phyloP scores from a whole-genome alignment of 1,139 yeast genomes.

The Nakaseomyces kungkrabaensis region DNA sequence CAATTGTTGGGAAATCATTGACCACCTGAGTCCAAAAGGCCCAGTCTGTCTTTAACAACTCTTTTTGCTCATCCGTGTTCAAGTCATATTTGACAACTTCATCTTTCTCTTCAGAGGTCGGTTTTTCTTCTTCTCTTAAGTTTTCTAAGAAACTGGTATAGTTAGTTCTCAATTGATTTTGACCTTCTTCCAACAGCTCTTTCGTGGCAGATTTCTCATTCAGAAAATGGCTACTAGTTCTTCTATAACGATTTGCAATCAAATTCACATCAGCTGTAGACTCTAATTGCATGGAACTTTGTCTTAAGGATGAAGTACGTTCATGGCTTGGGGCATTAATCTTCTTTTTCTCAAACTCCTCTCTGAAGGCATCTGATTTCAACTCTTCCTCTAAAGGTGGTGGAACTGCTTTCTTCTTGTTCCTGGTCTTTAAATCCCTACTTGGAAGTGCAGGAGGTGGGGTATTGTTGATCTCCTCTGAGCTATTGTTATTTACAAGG shows the following conservation, averaged over 20 bases:
- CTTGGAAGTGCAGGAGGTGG: constrained; percentile 1
- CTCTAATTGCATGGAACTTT: constrained; percentile 12
- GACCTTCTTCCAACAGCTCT: constrained; percentile 50
- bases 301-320: constrained; percentile 8
- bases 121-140: constrained; percentile 22
- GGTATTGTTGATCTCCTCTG: not conserved
- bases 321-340: constrained; percentile 1
- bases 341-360: constrained; percentile 11
- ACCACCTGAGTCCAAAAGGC: constrained; percentile 81
- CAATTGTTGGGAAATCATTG: constrained; percentile 60
- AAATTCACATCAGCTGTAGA: constrained; percentile 34
- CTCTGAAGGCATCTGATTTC: constrained; percentile 21
- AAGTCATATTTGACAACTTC: constrained; percentile 12
- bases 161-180: constrained; percentile 50
- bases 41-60: constrained; percentile 56
- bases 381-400: constrained; percentile 29
- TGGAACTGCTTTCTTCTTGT: constrained; percentile 21
- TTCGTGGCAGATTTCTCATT: constrained; percentile 31
- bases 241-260: constrained; percentile 34
- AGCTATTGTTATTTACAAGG: not conserved
- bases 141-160: constrained; percentile 34
- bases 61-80: constrained; percentile 9
- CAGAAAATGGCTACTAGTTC: constrained; percentile 30
- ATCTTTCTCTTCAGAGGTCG: constrained; percentile 10
- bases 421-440: not conserved